Evolutionary conservation across 2,329 filamentous ascomycete genomes (phyloP).

Genomic region (Fusarium caatingaense): DNA sequence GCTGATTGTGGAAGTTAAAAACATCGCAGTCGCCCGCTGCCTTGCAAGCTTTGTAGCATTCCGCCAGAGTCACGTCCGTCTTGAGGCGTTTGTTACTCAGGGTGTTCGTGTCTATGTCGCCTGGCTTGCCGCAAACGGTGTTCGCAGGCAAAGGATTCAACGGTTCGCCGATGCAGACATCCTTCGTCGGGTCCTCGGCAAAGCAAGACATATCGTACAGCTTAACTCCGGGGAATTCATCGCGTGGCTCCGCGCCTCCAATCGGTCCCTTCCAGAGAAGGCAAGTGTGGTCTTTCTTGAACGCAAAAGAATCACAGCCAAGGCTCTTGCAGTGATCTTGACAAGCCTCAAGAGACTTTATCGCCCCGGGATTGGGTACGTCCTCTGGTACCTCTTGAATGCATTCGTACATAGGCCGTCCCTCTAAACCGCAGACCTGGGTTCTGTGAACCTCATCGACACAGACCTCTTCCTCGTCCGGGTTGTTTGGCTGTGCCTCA

Average conservation of each 20-base stretch:
- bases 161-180: background rate
- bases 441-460: too few relatives aligned
- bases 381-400: too few relatives aligned
- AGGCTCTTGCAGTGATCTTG: too few relatives aligned
- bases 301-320: too few relatives aligned
- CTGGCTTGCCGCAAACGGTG: background rate
- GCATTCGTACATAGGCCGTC: too few relatives aligned
- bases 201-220: too few relatives aligned
- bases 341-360: too few relatives aligned
- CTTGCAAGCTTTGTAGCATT: background rate
- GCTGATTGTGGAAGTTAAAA: background rate
- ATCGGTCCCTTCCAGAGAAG: too few relatives aligned
- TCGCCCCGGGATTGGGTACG: fast-evolving
- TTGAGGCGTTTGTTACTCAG: background rate
- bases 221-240: too few relatives aligned
- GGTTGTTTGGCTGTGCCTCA: background rate
- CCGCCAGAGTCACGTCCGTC: background rate
- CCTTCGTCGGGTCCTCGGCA: background rate
- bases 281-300: too few relatives aligned
- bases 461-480: background rate
- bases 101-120: background rate
- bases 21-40: background rate
- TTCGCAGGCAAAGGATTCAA: background rate
- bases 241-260: too few relatives aligned
- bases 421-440: too few relatives aligned